Percentiles rank a stretch among this genome's conserved stretches.
Conservation (phyloP, 1,284 basidiomycete genomes). For the Ganoderma resinaceum region DNA sequence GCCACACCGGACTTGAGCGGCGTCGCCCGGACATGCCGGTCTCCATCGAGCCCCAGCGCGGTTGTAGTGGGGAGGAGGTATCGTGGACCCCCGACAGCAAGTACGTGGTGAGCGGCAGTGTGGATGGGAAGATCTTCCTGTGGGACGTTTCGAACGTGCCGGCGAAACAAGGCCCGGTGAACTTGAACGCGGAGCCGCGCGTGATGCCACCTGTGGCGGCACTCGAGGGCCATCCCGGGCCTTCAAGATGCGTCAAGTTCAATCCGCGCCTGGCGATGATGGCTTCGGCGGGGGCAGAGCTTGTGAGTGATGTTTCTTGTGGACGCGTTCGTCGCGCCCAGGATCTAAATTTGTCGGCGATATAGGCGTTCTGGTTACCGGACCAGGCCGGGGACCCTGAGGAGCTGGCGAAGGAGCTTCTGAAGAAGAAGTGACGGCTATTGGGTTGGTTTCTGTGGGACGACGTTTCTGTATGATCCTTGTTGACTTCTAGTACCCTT, state of each 20-base stretch:
- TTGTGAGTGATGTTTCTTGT: conserved; percentile 61
- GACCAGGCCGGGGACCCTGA: conserved; percentile 61
- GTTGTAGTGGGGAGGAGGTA: conserved; percentile 89
- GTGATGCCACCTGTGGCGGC: conserved; percentile 62
- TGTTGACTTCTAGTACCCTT: neutral
- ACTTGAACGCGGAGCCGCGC: conserved; percentile 57
- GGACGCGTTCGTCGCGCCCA: neutral
- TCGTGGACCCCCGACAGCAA: conserved; percentile 93
- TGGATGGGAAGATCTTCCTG: conserved; percentile 80
- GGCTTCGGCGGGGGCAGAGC: conserved; percentile 83
- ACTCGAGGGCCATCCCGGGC: conserved; percentile 82
- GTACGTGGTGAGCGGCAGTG: conserved; percentile 83
- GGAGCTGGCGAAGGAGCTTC: conserved; percentile 57
- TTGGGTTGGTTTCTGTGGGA: conserved; percentile 13
- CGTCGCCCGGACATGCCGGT: conserved; percentile 59
- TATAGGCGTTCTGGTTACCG: conserved; percentile 85
- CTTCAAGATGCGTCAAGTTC: conserved; percentile 85
- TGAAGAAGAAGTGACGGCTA: conserved; percentile 44
- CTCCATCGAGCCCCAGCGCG: conserved; percentile 74
- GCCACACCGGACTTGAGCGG: conserved; percentile 81
- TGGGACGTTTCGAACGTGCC: conserved; percentile 82
- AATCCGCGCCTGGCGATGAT: conserved; percentile 92
- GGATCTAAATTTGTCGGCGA: neutral
- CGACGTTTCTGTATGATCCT: conserved; percentile 10
- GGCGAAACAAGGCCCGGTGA: conserved; percentile 54